Conservation (phyloP, 768 basidiomycete species). For the Boletus huronensis region DNA sequence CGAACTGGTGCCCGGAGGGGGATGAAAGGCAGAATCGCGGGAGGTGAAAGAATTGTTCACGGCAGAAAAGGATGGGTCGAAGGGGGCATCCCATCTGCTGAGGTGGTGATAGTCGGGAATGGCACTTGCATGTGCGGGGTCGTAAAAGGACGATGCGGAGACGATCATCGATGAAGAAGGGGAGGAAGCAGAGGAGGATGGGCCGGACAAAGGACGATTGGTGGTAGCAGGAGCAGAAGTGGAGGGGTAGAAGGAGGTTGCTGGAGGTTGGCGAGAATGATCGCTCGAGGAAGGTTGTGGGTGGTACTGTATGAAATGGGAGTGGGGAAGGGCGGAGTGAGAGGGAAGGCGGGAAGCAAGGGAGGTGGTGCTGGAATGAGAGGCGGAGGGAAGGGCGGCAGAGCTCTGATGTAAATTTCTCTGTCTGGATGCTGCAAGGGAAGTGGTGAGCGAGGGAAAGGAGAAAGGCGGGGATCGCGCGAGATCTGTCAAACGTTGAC, state of each 20-base stretch:
- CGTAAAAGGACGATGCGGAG: constrained; percentile 52
- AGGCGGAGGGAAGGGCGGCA: not conserved
- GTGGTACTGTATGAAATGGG: not conserved
- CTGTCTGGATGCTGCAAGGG: constrained; percentile 7
- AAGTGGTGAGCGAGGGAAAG: constrained; percentile 5
- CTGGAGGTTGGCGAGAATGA: not conserved
- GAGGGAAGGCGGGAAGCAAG: too few species aligned
- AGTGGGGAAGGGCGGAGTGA: not conserved
- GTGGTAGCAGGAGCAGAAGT: not conserved
- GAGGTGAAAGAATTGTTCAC: not conserved
- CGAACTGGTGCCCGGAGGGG: not conserved
- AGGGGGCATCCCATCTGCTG: constrained; percentile 27
- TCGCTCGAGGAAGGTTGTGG: not conserved
- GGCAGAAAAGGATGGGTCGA: constrained; percentile 11
- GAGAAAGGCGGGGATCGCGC: constrained; percentile 17
- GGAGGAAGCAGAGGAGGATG: constrained; percentile 5
- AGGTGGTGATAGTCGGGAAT: constrained; percentile 43
- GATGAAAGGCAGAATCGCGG: not conserved
- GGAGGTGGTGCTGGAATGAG: not conserved
- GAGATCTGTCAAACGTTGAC: constrained; percentile 12
- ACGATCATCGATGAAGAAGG: constrained; percentile 45
- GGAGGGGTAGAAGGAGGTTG: constrained; percentile 1
- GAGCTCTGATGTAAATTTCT: not conserved
- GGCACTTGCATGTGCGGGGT: constrained; percentile 38
- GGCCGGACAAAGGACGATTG: not conserved